Evolutionary conservation across 257 asterid genomes (phyloP), one percentile per base, ranked within the genome.

Genomic region (Solanum clarkiae): DNA sequence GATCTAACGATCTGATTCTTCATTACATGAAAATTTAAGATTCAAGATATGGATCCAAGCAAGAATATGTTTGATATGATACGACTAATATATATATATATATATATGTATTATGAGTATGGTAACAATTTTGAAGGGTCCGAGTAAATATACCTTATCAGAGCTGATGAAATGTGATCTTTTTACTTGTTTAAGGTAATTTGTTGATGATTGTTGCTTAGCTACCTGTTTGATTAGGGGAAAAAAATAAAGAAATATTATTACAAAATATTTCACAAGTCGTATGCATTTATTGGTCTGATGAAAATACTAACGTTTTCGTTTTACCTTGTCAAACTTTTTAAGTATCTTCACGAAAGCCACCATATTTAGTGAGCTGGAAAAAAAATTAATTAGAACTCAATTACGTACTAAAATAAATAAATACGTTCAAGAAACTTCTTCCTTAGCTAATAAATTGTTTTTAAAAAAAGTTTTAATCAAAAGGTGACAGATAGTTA

Each of bases 331-430:
- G 85, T 95, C 98, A 82, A 94, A 97, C 86, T 97, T 97, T 92
- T 97, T 97, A 70, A 97, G 97, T 60, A 97, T 97, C 89, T 97
- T 97, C 29, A 89, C 92, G 90, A 97, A 97, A 75, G 99, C 98
- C 86, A 92, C 89, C 99, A 95, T 93, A 79, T 97, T 97, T 29
- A 97, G 83, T 36, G 97, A 94, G 91, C 99, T 94, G 95, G 87
- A 87, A 87, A 84, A 80, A 20, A 7, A 14, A 6, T 44, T 40
- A 17, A 40, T 70, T 40, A 70, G 54, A 70, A 40, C 5, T 18
- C 9, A 40, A 42, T 17, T 69, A 36, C 36, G 36, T 32, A 32
- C 42, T 4, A 69, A 69, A 4, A 22, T 32, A 70, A 24, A 18
- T 44, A 9, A 62, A 12, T 18, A 60, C 82, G 84, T 84, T 81